These are phyloP conservation scores for Capsella rubella DNA, from an alignment of 441 rosid genomes.

Conservation along the genomic window DNA sequence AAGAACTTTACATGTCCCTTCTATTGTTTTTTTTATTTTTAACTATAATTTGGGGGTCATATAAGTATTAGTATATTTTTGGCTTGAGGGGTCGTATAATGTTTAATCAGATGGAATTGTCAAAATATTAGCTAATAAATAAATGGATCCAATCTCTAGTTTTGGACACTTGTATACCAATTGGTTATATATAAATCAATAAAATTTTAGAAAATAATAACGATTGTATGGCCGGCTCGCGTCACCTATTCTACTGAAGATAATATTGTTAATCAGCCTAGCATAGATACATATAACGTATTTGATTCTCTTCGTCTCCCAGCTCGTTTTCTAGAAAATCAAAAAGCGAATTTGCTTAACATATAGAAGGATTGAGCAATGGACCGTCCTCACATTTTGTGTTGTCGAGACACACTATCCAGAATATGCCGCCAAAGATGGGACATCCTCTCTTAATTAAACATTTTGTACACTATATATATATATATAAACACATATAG, in stretches of 20 bases:
- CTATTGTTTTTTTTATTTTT: neutral
- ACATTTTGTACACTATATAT: neutral
- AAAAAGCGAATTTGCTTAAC: neutral
- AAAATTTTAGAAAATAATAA: neutral
- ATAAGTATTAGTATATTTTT: neutral
- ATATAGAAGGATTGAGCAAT: neutral
- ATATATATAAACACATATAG: neutral
- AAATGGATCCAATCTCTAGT: slow-evolving; percentile 8
- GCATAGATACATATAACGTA: neutral
- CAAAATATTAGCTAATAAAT: neutral
- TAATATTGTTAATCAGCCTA: slow-evolving; percentile 21
- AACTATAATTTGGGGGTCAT: neutral
- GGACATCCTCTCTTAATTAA: neutral
- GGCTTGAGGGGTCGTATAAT: neutral
- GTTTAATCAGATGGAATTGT: slow-evolving; percentile 26
- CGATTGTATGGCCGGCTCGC: slow-evolving; percentile 16
- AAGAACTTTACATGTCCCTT: neutral
- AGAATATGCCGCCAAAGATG: neutral
- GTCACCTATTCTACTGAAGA: slow-evolving; percentile 23
- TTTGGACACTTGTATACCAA: slow-evolving; percentile 32
- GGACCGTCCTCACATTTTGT: neutral
- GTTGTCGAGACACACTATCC: neutral
- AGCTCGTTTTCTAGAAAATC: neutral
- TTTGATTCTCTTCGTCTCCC: slow-evolving; percentile 9
- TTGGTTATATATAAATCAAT: neutral